Evolutionary conservation across 208 protist species (phyloP), one percentile per base, ranked within the genome.

Genomic region (Endotrypanum monterogeii): DNA sequence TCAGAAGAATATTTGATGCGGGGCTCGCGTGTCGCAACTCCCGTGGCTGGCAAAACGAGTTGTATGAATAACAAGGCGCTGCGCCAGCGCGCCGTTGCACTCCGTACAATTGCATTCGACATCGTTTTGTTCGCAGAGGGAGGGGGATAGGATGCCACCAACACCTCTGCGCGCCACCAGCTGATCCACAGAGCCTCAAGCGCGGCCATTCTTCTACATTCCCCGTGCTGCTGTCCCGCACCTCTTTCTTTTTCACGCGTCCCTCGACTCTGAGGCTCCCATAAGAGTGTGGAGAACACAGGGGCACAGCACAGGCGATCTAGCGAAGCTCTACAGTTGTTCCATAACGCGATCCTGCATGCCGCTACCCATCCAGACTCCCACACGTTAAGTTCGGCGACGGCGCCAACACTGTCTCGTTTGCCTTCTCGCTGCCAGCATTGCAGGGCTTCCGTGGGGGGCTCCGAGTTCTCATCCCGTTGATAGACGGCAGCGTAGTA

Each of bases 401-500:
- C 32, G 7, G n/a, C 32, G 32, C 50, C 23, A 55, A 18, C 8
- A 16, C 50, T 14, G 23, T 50, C 46, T 37, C 18, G 57, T n/a
- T 32, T 51, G 32, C 18, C 61, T 71, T 48, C 20, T 61, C 67
- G 67, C 20, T 39, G 67, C 16, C 67, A 51, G 5, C 23, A 7
- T 4, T 46, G 51, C 6, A 12, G 54, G 32, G 37, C 32, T 20
- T 18, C 60, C 54, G 44, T 25, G 25, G 11, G 28, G 23, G 9
- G 25, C 12, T 14, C 63, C 2, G 28, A 28, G 20, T 39, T 46
- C 44, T 51, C 63, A n/a, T 20, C 12, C 44, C 18, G 44, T 6
- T 82, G 74, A 61, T 83, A 82, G 28, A 69, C 70, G 11, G 83
- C 37, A 28, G 84, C 81, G 58, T 80, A 73, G 69, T 67, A 76